These are phyloP conservation scores for Leccinum arenicola DNA, from an alignment of 768 basidiomycete species.

Conservation along the genomic window DNA sequence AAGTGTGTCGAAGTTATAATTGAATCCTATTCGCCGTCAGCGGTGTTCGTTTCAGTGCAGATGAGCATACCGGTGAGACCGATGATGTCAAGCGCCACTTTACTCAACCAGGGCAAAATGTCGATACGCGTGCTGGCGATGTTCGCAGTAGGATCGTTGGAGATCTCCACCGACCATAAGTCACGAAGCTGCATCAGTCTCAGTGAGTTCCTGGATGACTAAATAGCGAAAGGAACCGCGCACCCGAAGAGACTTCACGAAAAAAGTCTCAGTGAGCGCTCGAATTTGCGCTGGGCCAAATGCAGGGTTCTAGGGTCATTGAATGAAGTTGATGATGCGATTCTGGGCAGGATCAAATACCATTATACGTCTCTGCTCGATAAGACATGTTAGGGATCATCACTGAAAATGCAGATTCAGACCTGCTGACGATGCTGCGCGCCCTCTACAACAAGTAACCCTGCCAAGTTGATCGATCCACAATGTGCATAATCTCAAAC, in stretches of 20 bases:
- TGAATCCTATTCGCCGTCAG: constrained; percentile 32
- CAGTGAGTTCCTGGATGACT: neutral
- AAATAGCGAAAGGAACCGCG: neutral
- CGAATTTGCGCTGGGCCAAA: constrained; percentile 61
- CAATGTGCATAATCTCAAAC: neutral
- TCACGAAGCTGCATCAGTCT: constrained; percentile 40
- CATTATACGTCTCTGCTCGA: constrained; percentile 29
- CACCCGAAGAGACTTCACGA: constrained; percentile 43
- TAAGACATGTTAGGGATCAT: neutral
- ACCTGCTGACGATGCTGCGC: constrained; percentile 41
- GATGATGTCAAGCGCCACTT: constrained; percentile 41
- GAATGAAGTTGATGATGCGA: neutral
- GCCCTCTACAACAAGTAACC: constrained; percentile 46
- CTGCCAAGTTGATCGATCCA: constrained; percentile 26
- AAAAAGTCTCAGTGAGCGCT: constrained; percentile 53
- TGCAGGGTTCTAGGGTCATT: constrained; percentile 51
- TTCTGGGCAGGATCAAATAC: constrained; percentile 6
- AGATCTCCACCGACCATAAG: constrained; percentile 38
- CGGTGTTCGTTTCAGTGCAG: neutral
- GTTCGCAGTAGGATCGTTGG: constrained; percentile 15
- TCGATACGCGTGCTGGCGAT: constrained; percentile 26
- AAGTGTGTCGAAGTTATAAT: constrained; percentile 36
- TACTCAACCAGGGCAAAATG: constrained; percentile 32
- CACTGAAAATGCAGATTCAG: neutral
- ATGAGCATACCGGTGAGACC: constrained; percentile 36